phyloP scores from a whole-genome alignment of 2,329 filamentous ascomycete species.

The Pestalotiopsis sp. region DNA sequence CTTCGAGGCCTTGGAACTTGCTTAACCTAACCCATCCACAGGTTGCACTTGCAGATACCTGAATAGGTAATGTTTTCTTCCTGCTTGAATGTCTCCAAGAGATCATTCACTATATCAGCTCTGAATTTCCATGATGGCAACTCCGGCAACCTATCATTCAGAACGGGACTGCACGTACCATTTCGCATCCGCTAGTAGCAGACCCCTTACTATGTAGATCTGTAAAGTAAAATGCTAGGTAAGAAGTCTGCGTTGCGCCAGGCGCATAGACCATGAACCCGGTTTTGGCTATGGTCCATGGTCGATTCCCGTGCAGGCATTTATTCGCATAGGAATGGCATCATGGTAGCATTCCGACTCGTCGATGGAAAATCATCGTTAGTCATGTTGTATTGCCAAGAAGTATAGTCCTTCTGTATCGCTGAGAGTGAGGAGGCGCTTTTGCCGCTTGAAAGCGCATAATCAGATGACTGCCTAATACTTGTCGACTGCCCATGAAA shows the following conservation, averaged over 20 bases:
- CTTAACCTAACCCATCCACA: too few species aligned
- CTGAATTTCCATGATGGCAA: too few species aligned
- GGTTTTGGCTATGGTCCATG: background rate
- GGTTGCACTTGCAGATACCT: too few species aligned
- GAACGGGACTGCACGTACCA: too few species aligned
- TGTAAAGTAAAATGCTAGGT: too few species aligned
- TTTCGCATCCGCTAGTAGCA: too few species aligned
- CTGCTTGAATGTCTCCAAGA: too few species aligned
- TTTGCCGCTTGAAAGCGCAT: slow-evolving; percentile 4
- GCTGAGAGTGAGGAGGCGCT: background rate
- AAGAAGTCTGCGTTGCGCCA: background rate
- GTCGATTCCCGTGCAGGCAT: background rate
- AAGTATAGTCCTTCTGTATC: background rate
- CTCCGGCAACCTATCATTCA: too few species aligned
- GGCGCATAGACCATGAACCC: background rate
- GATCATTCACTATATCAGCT: too few species aligned
- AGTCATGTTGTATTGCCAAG: background rate
- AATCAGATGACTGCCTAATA: slow-evolving; percentile 1
- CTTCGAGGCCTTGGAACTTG: too few species aligned
- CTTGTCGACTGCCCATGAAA: slow-evolving; percentile 4
- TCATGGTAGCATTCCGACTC: background rate
- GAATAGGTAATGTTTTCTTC: too few species aligned
- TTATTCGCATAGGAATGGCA: background rate
- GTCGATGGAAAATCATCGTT: background rate
- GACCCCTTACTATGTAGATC: too few species aligned